These are phyloP conservation scores for Coemansia sp. DNA, from an alignment of 192 early-diverging fungal genomes.

Conservation along the genomic window DNA sequence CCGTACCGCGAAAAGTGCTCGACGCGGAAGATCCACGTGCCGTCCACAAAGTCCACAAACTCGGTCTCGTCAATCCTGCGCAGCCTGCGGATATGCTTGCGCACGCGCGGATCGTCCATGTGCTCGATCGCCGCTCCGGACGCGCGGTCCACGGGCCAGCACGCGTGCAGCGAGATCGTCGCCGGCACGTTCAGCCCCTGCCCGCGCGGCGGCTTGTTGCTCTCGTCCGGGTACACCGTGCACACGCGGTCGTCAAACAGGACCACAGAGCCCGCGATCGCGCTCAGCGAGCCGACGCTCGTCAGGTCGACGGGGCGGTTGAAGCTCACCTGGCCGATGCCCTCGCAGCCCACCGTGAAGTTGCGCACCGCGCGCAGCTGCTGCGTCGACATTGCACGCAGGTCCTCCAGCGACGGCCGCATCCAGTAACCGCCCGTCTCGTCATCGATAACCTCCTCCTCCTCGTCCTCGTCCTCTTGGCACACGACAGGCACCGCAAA, in stretches of 20 bases:
- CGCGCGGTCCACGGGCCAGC: slow-evolving; percentile 82
- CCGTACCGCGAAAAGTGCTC: slow-evolving; percentile 84
- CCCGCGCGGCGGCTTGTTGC: slow-evolving; percentile 76
- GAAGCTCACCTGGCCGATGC: slow-evolving; percentile 76
- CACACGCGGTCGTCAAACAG: slow-evolving; percentile 65
- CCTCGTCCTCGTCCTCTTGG: background rate
- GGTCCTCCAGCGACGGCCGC: slow-evolving; percentile 68
- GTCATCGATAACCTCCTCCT: slow-evolving; percentile 7
- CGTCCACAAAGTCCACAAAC: slow-evolving; percentile 75
- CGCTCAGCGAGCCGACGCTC: slow-evolving; percentile 46
- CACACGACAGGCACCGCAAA: background rate
- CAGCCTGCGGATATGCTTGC: slow-evolving; percentile 68
- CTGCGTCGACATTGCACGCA: slow-evolving; percentile 64
- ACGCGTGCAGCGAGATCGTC: slow-evolving; percentile 68
- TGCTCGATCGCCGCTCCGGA: slow-evolving; percentile 67
- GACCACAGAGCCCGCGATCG: slow-evolving; percentile 83
- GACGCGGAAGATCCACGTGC: slow-evolving; percentile 91
- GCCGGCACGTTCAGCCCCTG: slow-evolving; percentile 88
- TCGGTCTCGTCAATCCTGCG: slow-evolving; percentile 70
- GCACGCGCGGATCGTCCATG: slow-evolving; percentile 65
- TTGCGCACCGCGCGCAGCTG: slow-evolving; percentile 70
- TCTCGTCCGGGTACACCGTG: slow-evolving; percentile 82
- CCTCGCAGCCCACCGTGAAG: slow-evolving; percentile 69
- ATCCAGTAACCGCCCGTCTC: slow-evolving; percentile 68
- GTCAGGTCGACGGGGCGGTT: slow-evolving; percentile 80